Evolutionary conservation across 371 early-diverging fungal genomes (phyloP), one percentile per base, ranked within the genome.

Genomic region (Lichtheimia hyalospora): DNA sequence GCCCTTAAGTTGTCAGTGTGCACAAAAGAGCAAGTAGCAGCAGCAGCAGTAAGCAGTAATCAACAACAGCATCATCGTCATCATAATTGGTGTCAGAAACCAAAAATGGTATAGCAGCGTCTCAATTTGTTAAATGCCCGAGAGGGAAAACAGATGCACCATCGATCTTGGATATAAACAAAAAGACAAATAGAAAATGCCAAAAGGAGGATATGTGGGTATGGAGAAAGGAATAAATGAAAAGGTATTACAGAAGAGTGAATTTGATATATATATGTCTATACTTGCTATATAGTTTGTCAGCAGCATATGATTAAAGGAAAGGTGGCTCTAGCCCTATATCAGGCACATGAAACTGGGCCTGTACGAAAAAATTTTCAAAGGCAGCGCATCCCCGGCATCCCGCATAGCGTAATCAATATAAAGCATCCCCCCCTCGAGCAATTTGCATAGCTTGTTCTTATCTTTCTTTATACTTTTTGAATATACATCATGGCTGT

Each of bases 401-500:
- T 8, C 21, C n/a, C n/a, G 21, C 18, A 46, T 46, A 46, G 46
- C 46, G 46, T 46, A 46, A 46, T 46, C 21, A 5, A 46, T 46
- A 46, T 46, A 46, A 46, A n/a, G 21, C 46, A 46, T 46, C 46
- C 21, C 46, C 46, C 25, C 16, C 46, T 5, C 46, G 46, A 46
- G 21, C 34, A 34, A 6, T 46, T 46, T 5, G n/a, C 21, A n/a
- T 46, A 15, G 44, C 44, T 18, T 46, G n/a, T 18, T 25, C 44
- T 55, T 43, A 24, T 20, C 14, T 55, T 27, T 41, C 46, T 54
- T 3, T 41, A 41, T 43, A 44, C 18, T 23, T 15, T n/a, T 23
- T 42, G 49, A 41, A 34, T 56, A 55, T 60, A 49, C 54, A 60
- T 51, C 39, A 62, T 68, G 63, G 27, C 67, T 64, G 60, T 68